A percentile compares a stretch with the other conserved stretches of the same genome.
Evolutionary conservation across 2,329 filamentous ascomycete genomes (phyloP).

Genomic region (Apiospora saccharicola): DNA sequence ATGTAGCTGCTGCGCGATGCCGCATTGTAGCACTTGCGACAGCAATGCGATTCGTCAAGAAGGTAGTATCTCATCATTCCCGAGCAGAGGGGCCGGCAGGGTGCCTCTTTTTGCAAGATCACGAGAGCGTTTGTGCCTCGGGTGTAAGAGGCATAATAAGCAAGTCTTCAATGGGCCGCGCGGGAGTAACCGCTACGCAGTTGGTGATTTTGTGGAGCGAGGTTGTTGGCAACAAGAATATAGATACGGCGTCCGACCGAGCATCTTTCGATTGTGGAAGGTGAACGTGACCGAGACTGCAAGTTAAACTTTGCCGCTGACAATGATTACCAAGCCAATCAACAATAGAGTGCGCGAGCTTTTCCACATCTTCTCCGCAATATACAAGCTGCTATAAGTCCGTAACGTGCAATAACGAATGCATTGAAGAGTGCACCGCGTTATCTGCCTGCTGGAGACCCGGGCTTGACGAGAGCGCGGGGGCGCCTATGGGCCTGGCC

Average conservation of each 20-base stretch:
- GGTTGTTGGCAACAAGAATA: not conserved
- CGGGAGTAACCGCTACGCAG: conserved; percentile 19
- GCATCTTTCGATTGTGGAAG: not conserved
- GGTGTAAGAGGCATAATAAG: conserved; percentile 3
- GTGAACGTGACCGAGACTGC: not conserved
- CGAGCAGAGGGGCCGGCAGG: conserved; percentile 7
- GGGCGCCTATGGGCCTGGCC: conserved; percentile 6
- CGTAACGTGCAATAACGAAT: not conserved
- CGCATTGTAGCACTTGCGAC: conserved; percentile 16
- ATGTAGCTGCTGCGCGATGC: not conserved
- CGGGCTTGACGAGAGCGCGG: conserved; percentile 8
- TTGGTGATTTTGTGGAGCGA: conserved; percentile 15
- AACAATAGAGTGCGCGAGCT: not conserved
- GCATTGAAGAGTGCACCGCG: not conserved
- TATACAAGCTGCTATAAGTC: conserved; percentile 6
- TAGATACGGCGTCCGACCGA: not conserved
- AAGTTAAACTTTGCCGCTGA: not conserved
- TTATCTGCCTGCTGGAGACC: not conserved
- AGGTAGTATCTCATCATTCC: not conserved
- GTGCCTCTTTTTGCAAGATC: conserved; percentile 2
- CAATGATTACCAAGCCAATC: not conserved
- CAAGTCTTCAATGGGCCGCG: conserved; percentile 8
- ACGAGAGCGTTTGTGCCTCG: conserved; percentile 3
- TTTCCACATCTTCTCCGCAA: not conserved
- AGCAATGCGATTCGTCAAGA: not conserved